Conservation (phyloP, 1,284 basidiomycete genomes). For the Sutorius eximius region DNA sequence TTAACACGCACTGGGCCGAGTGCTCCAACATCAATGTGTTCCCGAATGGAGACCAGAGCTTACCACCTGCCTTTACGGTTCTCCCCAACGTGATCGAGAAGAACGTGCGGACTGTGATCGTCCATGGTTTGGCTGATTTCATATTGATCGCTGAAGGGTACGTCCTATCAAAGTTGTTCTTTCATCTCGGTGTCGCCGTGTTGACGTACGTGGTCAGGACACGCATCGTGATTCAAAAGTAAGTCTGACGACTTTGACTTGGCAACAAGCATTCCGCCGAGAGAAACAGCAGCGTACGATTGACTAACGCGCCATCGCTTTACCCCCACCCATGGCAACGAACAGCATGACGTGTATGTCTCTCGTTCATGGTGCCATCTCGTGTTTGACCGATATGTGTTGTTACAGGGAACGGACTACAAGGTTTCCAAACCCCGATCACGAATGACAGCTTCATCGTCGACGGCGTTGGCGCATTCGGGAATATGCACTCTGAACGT, state of each 20-base stretch:
- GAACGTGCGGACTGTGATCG: constrained; percentile 65
- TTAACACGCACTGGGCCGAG: constrained; percentile 59
- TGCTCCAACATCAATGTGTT: constrained; percentile 66
- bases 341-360: constrained; percentile 67
- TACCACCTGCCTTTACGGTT: constrained; percentile 61
- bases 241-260: constrained; percentile 24
- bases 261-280: not conserved
- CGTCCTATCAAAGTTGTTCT: constrained; percentile 20
- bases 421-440: constrained; percentile 73
- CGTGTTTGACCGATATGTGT: not conserved
- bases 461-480: constrained; percentile 65
- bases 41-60: constrained; percentile 56
- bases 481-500: constrained; percentile 63
- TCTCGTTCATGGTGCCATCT: not conserved
- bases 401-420: constrained; percentile 55
- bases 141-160: constrained; percentile 72
- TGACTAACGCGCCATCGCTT: not conserved
- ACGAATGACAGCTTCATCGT: constrained; percentile 65
- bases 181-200: not conserved
- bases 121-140: constrained; percentile 72
- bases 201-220: constrained; percentile 39
- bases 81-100: constrained; percentile 76
- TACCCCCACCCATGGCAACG: not conserved
- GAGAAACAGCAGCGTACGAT: not conserved
- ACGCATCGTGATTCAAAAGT: constrained; percentile 69